A percentile compares a stretch with the other conserved stretches of the same genome.
These are phyloP conservation scores for cucumber (Cucumis sativus) DNA, from an alignment of 306 rosid genomes.

Conservation along the genomic window DNA sequence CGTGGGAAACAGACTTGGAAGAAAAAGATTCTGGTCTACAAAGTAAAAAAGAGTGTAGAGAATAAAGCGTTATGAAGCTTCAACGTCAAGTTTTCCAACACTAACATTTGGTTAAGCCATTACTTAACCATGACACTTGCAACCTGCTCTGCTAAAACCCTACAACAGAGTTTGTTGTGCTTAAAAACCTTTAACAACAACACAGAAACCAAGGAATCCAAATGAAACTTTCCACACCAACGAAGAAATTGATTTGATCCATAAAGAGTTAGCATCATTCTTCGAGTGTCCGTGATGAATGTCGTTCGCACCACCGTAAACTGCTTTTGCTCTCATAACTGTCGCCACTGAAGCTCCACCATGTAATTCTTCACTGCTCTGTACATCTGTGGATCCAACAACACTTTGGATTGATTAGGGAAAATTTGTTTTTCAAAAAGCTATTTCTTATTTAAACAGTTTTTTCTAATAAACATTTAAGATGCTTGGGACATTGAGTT, in stretches of 20 bases:
- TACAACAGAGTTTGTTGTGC: not conserved
- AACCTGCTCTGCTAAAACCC: not conserved
- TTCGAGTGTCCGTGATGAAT: not conserved
- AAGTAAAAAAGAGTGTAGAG: not conserved
- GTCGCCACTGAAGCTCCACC: not conserved
- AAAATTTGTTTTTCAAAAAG: no score
- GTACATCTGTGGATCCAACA: not conserved
- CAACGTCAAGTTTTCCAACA: not conserved
- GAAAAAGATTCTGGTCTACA: not conserved
- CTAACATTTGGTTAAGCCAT: not conserved
- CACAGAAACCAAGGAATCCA: not conserved
- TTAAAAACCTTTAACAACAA: not conserved
- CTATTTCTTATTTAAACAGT: no score
- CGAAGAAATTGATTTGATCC: not conserved
- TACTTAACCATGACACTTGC: not conserved
- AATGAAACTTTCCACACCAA: not conserved
- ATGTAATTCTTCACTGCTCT: not conserved
- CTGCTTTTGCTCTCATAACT: not conserved
- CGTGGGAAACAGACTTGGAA: not conserved
- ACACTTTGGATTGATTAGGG: not conserved
- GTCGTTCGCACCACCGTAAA: not conserved
- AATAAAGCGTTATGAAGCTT: not conserved
- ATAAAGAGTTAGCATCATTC: not conserved
- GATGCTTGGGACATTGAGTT: no score
- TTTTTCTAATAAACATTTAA: no score